Percentiles rank a stretch among this genome's conserved stretches.
Conservation (phyloP, 2,329 filamentous ascomycete species). For the Diaporthe ampelina region DNA sequence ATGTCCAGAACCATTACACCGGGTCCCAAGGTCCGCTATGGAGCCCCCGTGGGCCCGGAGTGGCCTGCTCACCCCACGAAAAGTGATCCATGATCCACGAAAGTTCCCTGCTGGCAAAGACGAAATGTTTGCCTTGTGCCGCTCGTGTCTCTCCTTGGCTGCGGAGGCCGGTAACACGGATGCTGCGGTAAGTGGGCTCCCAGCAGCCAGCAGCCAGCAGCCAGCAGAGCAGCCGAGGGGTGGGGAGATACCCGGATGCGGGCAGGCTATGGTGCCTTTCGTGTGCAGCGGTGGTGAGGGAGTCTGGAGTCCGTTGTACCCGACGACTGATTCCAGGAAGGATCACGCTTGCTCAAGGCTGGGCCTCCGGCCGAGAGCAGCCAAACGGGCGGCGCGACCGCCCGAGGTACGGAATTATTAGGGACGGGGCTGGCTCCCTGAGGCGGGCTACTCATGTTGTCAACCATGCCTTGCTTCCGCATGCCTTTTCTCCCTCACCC, state of each 20-base stretch:
- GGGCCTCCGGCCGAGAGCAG: conserved; percentile 1
- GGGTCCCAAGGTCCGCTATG: conserved; percentile 17
- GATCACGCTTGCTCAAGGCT: not conserved
- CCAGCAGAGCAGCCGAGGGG: not conserved
- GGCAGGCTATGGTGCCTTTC: not conserved
- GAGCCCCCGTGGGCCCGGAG: conserved; percentile 19
- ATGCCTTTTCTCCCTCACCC: not conserved
- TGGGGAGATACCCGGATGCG: conserved; percentile 1
- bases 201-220: conserved; percentile 2
- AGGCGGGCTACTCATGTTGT: not conserved
- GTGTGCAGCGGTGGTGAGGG: not conserved
- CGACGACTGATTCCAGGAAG: not conserved
- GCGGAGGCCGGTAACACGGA: conserved; percentile 14
- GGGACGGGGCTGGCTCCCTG: not conserved
- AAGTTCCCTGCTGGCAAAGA: conserved; percentile 12
- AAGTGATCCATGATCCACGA: conserved; percentile 16
- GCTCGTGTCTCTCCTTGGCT: not conserved
- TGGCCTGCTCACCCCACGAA: conserved; percentile 14
- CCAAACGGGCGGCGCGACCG: conserved; percentile 7
- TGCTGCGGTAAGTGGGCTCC: not conserved
- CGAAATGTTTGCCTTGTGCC: conserved; percentile 1
- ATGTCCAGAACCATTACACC: conserved; percentile 27
- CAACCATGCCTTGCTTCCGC: not conserved
- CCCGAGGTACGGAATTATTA: conserved; percentile 16
- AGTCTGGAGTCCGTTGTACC: not conserved